These are phyloP conservation scores for Prunus padus DNA, from an alignment of 306 rosid genomes.

Conservation along the genomic window DNA sequence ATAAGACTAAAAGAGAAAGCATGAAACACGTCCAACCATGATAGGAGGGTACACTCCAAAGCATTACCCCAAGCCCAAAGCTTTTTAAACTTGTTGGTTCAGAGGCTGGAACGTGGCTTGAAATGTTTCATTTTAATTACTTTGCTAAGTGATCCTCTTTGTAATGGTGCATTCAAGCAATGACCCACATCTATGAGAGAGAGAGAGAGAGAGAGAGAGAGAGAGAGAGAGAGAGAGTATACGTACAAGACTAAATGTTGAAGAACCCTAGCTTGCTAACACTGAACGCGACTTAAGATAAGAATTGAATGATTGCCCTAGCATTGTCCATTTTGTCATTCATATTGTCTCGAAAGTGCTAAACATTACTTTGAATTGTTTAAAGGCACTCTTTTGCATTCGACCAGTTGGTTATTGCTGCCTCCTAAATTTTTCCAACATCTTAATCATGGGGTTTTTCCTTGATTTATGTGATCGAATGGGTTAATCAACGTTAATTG, in stretches of 20 bases:
- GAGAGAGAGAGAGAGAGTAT: no score
- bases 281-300: neutral
- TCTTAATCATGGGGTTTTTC: conserved; percentile 46
- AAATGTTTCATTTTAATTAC: neutral
- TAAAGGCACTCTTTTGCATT: conserved; percentile 27
- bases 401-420: conserved; percentile 35
- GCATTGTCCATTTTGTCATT: neutral
- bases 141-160: no score
- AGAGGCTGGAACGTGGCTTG: neutral
- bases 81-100: neutral
- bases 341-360: conserved; percentile 34
- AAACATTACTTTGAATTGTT: conserved; percentile 29
- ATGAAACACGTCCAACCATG: neutral
- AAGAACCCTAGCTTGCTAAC: neutral
- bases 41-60: neutral
- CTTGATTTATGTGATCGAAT: conserved; percentile 15
- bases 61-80: neutral
- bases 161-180: no score
- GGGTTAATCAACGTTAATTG: conserved; percentile 1
- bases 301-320: neutral
- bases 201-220: no score
- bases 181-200: no score
- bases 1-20: neutral
- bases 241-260: neutral
- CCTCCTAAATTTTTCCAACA: conserved; percentile 31